Evolutionary conservation across 1,139 yeast genomes (phyloP).

Genomic region (Zygoascus meyerae): DNA sequence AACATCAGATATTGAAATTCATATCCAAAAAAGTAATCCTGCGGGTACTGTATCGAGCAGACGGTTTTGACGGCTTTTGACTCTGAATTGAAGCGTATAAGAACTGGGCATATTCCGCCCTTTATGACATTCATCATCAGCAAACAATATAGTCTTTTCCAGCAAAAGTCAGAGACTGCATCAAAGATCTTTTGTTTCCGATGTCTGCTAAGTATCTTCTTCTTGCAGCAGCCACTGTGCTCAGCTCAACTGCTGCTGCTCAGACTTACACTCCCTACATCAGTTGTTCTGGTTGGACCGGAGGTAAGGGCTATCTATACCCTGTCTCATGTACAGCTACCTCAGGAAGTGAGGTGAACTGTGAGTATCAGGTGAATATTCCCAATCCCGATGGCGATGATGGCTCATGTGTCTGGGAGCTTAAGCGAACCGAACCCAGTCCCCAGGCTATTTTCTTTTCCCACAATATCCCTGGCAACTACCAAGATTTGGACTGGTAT

Average conservation of each 20-base stretch:
- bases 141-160: too few species aligned
- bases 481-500: not conserved
- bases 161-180: too few species aligned
- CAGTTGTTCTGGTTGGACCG: not conserved
- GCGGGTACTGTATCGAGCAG: too few species aligned
- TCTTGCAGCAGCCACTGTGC: too few species aligned
- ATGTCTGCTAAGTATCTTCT: too few species aligned
- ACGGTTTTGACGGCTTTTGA: too few species aligned
- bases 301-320: not conserved
- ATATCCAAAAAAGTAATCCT: too few species aligned
- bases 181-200: too few species aligned
- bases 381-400: not conserved
- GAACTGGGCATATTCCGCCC: too few species aligned
- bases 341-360: not conserved
- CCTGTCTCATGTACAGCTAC: not conserved
- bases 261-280: not conserved
- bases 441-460: not conserved
- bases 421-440: not conserved
- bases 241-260: not conserved
- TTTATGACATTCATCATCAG: too few species aligned
- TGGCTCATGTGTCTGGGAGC: not conserved
- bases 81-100: too few species aligned
- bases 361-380: constrained; percentile 1
- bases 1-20: too few species aligned
- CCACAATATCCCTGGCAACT: constrained; percentile 2